A percentile compares a stretch with the other conserved stretches of the same genome.
These are phyloP conservation scores for Stephania yunnanensis DNA, from an alignment of 164 flowering plant species.

Conservation along the genomic window DNA sequence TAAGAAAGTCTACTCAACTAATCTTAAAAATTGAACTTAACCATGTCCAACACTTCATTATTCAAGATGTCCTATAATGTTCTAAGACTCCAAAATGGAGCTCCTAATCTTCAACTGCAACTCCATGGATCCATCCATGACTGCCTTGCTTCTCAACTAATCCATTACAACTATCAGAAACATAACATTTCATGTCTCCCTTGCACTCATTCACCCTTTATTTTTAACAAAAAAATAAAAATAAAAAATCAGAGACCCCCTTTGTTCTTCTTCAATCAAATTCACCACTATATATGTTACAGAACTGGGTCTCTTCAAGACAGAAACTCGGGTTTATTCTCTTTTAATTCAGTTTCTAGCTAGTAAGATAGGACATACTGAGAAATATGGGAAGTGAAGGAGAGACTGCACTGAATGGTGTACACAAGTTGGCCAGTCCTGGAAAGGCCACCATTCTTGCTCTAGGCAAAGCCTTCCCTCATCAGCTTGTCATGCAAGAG, in stretches of 20 bases:
- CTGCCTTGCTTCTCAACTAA: slow-evolving; percentile 19
- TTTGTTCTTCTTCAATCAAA: neutral
- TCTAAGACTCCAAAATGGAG: neutral
- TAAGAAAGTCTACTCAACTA: too few relatives aligned
- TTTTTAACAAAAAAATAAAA: neutral
- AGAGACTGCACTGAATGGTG: slow-evolving; percentile 11
- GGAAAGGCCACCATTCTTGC: slow-evolving; percentile 80
- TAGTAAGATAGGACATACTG: neutral
- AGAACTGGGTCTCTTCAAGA: neutral
- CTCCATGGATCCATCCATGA: slow-evolving; percentile 12
- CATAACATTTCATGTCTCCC: slow-evolving; percentile 15
- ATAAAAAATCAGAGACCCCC: neutral
- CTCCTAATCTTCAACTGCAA: slow-evolving; percentile 13
- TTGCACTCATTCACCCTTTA: neutral
- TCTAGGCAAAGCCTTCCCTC: slow-evolving; percentile 95
- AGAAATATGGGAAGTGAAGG: slow-evolving; percentile 29
- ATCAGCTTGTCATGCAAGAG: slow-evolving; percentile 93
- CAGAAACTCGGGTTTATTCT: neutral
- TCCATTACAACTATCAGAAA: slow-evolving; percentile 4
- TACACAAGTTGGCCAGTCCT: slow-evolving; percentile 31
- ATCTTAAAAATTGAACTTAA: too few relatives aligned
- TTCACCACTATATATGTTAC: neutral
- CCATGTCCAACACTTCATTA: slow-evolving; percentile 1
- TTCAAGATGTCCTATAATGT: slow-evolving; percentile 1
- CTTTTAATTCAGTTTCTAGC: neutral